Conservation (phyloP, 1,284 basidiomycete genomes). For the Cystobasidium sp. region DNA sequence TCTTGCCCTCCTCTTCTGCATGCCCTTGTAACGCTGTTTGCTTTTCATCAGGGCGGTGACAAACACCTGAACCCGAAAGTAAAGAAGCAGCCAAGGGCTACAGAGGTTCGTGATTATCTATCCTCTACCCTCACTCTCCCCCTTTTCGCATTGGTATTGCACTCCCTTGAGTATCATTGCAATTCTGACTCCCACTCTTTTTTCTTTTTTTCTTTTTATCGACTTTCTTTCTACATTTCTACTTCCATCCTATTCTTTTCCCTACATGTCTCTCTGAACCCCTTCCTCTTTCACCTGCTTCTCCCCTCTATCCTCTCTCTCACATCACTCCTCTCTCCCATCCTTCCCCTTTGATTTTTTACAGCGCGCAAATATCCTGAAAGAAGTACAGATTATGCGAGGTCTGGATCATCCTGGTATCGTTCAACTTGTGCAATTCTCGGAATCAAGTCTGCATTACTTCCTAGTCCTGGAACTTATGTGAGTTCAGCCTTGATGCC, state of each 20-base stretch:
- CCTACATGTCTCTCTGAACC: constrained; percentile 20
- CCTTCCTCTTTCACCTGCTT: constrained; percentile 31
- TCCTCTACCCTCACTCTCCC: constrained; percentile 19
- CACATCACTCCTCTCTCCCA: constrained; percentile 33
- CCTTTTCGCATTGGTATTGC: constrained; percentile 53
- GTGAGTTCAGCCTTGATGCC: constrained; percentile 54
- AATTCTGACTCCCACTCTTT: constrained; percentile 13
- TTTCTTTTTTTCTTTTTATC: constrained; percentile 46
- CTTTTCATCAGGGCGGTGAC: constrained; percentile 70
- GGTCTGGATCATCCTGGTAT: constrained; percentile 87
- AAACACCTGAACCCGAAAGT: constrained; percentile 89
- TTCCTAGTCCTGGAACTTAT: constrained; percentile 85
- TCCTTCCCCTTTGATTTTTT: constrained; percentile 39
- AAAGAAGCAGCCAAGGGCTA: constrained; percentile 90
- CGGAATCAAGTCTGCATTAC: constrained; percentile 90
- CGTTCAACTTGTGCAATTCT: constrained; percentile 85
- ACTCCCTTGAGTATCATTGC: constrained; percentile 19
- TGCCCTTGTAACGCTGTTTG: constrained; percentile 23
- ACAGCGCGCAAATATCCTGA: constrained; percentile 96
- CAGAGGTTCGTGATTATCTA: constrained; percentile 72
- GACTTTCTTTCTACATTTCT: constrained; percentile 42
- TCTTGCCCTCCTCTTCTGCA: constrained; percentile 27
- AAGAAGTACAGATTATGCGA: constrained; percentile 99
- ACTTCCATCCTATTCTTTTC: constrained; percentile 48
- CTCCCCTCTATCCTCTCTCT: constrained; percentile 46